Conservation (phyloP, 1,139 yeast species). For the Hemisphaericaspora lyxosophila region DNA sequence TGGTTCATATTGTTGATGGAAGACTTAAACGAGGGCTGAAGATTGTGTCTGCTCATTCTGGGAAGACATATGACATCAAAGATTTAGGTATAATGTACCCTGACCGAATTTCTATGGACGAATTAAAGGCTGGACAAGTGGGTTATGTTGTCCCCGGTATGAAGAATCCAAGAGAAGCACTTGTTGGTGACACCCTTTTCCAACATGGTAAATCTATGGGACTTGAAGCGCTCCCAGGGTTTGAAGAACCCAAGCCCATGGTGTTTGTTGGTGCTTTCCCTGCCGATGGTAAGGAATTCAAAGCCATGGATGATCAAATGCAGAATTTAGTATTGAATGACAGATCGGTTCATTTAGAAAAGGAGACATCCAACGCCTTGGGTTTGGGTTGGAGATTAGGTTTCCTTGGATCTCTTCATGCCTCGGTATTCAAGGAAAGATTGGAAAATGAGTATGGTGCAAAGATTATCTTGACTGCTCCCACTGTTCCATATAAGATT, state of each 20-base stretch:
- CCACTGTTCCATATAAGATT: conserved; percentile 90
- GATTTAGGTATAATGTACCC: conserved; percentile 98
- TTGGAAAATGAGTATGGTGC: conserved; percentile 93
- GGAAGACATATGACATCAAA: conserved; percentile 75
- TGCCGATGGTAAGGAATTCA: conserved; percentile 90
- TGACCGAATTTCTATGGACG: conserved; percentile 64
- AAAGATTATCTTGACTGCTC: conserved; percentile 86
- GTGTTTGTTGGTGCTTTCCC: conserved; percentile 98
- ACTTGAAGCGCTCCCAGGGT: conserved; percentile 84
- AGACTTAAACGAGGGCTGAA: conserved; percentile 68
- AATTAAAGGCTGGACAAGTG: conserved; percentile 83
- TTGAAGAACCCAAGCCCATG: conserved; percentile 97
- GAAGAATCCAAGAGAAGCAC: conserved; percentile 83
- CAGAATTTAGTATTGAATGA: conserved; percentile 87
- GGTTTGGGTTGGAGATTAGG: conserved; percentile 99
- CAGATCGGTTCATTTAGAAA: conserved; percentile 82
- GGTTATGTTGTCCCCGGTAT: conserved; percentile 93
- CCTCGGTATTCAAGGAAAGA: conserved; percentile 89
- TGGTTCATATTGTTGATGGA: conserved; percentile 87
- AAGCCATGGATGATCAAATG: conserved; percentile 84
- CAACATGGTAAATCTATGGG: conserved; percentile 59
- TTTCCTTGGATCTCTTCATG: conserved; percentile 90
- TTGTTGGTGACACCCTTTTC: conserved; percentile 88
- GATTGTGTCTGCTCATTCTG: conserved; percentile 75
- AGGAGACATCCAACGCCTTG: conserved; percentile 89